A percentile compares a stretch with the other conserved stretches of the same genome.
These are phyloP conservation scores for Erodium moschatum DNA, from an alignment of 441 rosid genomes.

Conservation along the genomic window DNA sequence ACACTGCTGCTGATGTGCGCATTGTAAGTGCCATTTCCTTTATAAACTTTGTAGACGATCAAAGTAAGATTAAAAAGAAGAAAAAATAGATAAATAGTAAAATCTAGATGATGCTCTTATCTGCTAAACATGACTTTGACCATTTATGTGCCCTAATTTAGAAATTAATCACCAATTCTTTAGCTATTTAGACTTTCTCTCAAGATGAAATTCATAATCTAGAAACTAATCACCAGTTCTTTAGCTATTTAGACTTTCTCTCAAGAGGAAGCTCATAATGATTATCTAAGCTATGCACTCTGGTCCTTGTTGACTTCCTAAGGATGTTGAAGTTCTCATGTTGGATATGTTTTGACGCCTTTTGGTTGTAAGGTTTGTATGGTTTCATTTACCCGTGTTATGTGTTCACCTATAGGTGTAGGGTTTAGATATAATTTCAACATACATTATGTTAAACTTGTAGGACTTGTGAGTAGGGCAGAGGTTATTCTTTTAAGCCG, in stretches of 20 bases:
- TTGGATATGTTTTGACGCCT: no score
- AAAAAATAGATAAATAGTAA: not conserved
- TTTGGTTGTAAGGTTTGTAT: no score
- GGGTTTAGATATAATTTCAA: not conserved
- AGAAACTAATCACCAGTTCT: not conserved
- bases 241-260: not conserved
- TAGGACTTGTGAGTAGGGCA: not conserved
- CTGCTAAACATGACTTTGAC: not conserved
- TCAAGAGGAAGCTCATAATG: no score
- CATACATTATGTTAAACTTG: not conserved
- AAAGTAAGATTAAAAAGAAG: not conserved
- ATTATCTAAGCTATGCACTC: not conserved
- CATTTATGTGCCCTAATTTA: not conserved
- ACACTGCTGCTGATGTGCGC: slow-evolving; percentile 97
- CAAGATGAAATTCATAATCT: not conserved
- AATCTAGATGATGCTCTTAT: not conserved
- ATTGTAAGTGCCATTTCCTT: slow-evolving; percentile 53
- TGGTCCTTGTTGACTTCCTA: not conserved
- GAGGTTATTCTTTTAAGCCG: not conserved
- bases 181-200: not conserved
- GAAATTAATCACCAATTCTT: not conserved
- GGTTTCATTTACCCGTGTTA: not conserved
- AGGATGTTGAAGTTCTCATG: not conserved
- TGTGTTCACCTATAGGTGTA: not conserved
- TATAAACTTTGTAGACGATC: slow-evolving; percentile 10